Evolutionary conservation across 805 yeast species (phyloP).

Genomic region (Metschnikowia kofuensis): DNA sequence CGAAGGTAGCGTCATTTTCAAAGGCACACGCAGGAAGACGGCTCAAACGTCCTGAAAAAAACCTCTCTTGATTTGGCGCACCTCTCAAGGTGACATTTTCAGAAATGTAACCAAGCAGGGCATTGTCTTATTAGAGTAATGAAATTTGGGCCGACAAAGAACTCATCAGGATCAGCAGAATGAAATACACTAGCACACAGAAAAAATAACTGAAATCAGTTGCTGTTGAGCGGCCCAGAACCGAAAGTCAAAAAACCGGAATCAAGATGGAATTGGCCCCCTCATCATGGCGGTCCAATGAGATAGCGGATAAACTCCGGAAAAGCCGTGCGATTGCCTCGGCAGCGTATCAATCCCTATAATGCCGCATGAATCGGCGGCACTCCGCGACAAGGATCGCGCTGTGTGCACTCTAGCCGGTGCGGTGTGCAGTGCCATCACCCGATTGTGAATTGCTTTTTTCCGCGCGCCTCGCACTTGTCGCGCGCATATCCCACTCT

Average conservation of each 20-base stretch:
- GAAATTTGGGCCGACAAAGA: no score
- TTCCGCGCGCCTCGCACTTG: background rate
- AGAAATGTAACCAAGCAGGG: no score
- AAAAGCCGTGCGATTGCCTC: constrained; percentile 5
- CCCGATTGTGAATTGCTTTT: constrained; percentile 1
- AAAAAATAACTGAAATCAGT: no score
- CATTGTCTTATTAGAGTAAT: no score
- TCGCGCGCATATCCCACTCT: background rate
- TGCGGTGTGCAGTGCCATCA: background rate
- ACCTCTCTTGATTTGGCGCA: no score
- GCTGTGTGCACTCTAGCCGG: background rate
- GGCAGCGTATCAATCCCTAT: constrained; percentile 5
- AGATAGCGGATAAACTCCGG: background rate
- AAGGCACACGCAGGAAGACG: constrained; percentile 3
- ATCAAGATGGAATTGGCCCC: background rate
- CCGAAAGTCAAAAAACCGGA: background rate
- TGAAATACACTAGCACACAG: no score
- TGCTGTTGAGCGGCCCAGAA: no score
- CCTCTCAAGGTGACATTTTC: no score
- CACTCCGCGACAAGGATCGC: background rate
- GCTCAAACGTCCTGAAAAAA: background rate
- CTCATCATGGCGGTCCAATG: background rate
- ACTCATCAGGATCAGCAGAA: no score
- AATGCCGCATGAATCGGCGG: constrained; percentile 1
- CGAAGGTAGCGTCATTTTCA: background rate